Base-by-base conservation (phyloP, 768 basidiomycete genomes). In the Krasilnikovozyma curviuscula region DNA sequence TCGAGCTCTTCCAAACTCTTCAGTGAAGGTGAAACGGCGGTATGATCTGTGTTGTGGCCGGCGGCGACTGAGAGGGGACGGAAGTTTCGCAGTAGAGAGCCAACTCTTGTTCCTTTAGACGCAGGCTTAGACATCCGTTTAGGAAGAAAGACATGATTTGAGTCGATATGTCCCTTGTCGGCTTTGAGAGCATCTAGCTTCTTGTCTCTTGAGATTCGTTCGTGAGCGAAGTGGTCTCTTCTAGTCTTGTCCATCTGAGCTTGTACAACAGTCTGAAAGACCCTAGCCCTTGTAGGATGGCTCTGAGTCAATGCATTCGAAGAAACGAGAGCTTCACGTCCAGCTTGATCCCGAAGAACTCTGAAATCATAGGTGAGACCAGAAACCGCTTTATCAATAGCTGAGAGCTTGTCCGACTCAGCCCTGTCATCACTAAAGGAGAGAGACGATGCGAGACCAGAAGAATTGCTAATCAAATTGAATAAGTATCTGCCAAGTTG, bases 161-260 rank as follows among this genome's bases (percentile, higher is more conserved):
- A 67, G 45, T 79, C 69, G 50, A 83, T 81, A 52, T 83, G 81
- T 7, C 79, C 74, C 52, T 74, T 74, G 52, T 84, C 82, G 53
- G 72, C 70, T 52, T 74, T 73, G 23, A 73, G 67, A 55, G 83
- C 81, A 61, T 85, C 83, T 33, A 75, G 71, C 31, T 74, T 69
- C 61, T 80, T 83, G 65, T 84, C 83, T 58, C 76, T 78, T 57
- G 75, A 72, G 12, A 84, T 66, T 3, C 79, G 73, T 29, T 75
- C 71, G 19, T 79, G 77, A 46, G 81, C 59, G 53, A 73, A 69
- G 55, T 71, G 74, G 65, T 88, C 83, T 25, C 83, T 73, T 39
- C 80, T 76, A 62, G 73, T 76, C 69, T 86, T 88, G 60, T 88
- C 84, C 48, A 78, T 71, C 62, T 88, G 83, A 19, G 69, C 57